These are phyloP conservation scores for Lepiota brunneoincarnata DNA, from an alignment of 768 basidiomycete species.

Conservation along the genomic window DNA sequence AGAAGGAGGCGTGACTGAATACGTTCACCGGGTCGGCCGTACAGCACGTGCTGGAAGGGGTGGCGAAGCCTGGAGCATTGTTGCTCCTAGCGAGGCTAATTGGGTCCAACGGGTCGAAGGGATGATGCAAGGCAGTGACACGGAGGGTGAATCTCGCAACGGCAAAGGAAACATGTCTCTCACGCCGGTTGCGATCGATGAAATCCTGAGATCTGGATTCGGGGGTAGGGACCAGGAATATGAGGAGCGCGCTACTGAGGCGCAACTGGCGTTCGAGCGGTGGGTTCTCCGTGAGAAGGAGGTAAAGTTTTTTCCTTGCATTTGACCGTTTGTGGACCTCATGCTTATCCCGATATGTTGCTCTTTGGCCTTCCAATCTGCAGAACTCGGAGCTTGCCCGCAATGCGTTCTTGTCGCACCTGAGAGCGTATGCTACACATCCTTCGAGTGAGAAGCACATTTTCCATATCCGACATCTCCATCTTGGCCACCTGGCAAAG, in stretches of 20 bases:
- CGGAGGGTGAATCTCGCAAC: slow-evolving; percentile 16
- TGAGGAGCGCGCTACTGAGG: slow-evolving; percentile 90
- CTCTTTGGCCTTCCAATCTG: neutral
- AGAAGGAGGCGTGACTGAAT: slow-evolving; percentile 94
- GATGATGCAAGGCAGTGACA: slow-evolving; percentile 64
- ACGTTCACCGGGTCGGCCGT: slow-evolving; percentile 94
- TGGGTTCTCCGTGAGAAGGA: slow-evolving; percentile 80
- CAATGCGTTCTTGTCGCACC: slow-evolving; percentile 86
- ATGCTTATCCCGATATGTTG: neutral
- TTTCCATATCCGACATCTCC: slow-evolving; percentile 92
- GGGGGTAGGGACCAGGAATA: slow-evolving; percentile 80
- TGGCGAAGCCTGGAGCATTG: slow-evolving; percentile 94
- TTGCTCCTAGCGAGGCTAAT: slow-evolving; percentile 79
- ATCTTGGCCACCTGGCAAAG: slow-evolving; percentile 93
- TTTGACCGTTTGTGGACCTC: slow-evolving; percentile 5
- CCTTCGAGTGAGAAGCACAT: slow-evolving; percentile 94
- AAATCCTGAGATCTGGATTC: slow-evolving; percentile 75
- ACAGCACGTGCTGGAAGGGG: slow-evolving; percentile 96
- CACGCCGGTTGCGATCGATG: slow-evolving; percentile 61
- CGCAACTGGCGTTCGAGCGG: slow-evolving; percentile 90
- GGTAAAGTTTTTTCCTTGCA: slow-evolving; percentile 35
- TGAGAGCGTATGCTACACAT: slow-evolving; percentile 97
- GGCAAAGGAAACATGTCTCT: slow-evolving; percentile 42
- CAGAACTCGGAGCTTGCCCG: slow-evolving; percentile 80
- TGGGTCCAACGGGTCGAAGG: slow-evolving; percentile 92